These are phyloP conservation scores for Hypoxylon subgilvum DNA, from an alignment of 495 filamentous ascomycete species.

Conservation along the genomic window DNA sequence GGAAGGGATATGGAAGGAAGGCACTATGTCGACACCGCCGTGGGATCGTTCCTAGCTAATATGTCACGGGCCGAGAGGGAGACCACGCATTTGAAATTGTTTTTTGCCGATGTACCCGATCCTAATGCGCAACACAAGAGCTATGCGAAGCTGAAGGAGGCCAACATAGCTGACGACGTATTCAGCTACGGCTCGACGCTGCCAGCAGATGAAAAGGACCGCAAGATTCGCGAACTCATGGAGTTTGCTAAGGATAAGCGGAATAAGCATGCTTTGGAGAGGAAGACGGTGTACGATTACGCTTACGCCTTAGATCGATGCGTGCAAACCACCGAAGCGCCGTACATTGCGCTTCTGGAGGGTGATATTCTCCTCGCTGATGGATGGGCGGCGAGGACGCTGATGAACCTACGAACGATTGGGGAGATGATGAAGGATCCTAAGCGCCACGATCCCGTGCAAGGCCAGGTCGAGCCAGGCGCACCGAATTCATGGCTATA, in stretches of 20 bases:
- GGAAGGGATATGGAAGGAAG: conserved; percentile 40
- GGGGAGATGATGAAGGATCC: conserved; percentile 38
- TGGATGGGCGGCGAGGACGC: conserved; percentile 53
- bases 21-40: conserved; percentile 44
- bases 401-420: conserved; percentile 46
- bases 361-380: conserved; percentile 56
- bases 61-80: conserved; percentile 44
- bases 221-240: conserved; percentile 29
- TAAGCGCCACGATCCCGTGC: conserved; percentile 20
- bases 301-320: conserved; percentile 51
- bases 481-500: conserved; percentile 52
- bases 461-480: conserved; percentile 26
- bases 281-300: conserved; percentile 52
- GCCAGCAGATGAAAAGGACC: conserved; percentile 25
- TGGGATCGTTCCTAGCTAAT: conserved; percentile 47
- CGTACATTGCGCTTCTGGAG: conserved; percentile 57
- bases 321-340: conserved; percentile 44
- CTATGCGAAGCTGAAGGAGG: conserved; percentile 22
- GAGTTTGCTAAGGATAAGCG: conserved; percentile 34
- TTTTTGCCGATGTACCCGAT: conserved; percentile 45
- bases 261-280: conserved; percentile 37
- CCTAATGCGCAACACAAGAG: conserved; percentile 39
- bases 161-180: conserved; percentile 36
- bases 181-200: conserved; percentile 38
- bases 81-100: conserved; percentile 40